Evolutionary conservation across 2,329 filamentous ascomycete genomes (phyloP).

Genomic region (Epicoccum nigrum): DNA sequence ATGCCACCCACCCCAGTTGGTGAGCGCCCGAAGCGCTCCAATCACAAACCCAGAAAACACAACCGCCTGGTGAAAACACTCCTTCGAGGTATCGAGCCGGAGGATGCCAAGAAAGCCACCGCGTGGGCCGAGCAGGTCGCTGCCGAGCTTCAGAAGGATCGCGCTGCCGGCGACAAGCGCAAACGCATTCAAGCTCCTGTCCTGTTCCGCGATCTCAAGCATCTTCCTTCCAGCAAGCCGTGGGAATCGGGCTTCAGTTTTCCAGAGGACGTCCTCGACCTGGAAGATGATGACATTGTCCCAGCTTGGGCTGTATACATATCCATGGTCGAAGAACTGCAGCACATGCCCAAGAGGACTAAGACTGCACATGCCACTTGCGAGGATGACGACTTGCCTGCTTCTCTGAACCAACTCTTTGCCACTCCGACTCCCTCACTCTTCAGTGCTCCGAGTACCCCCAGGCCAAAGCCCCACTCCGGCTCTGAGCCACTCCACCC

Average conservation of each 20-base stretch:
- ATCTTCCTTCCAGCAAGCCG: slow-evolving; percentile 38
- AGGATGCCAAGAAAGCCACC: slow-evolving; percentile 28
- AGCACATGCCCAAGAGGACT: slow-evolving; percentile 30
- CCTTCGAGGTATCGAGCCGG: slow-evolving; percentile 26
- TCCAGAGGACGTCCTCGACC: slow-evolving; percentile 32
- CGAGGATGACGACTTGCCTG: slow-evolving; percentile 24
- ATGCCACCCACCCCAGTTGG: slow-evolving; percentile 37
- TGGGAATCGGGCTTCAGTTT: slow-evolving; percentile 43
- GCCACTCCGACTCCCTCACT: slow-evolving; percentile 24
- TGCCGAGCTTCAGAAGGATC: slow-evolving; percentile 26
- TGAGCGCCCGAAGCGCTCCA: slow-evolving; percentile 28
- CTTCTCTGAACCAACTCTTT: slow-evolving; percentile 31
- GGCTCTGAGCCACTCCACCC: too few species aligned
- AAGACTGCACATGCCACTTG: slow-evolving; percentile 23
- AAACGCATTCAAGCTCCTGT: slow-evolving; percentile 35
- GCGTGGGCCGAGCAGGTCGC: slow-evolving; percentile 36
- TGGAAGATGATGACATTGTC: slow-evolving; percentile 35
- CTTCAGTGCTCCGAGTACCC: too few species aligned
- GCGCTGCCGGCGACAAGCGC: slow-evolving; percentile 36
- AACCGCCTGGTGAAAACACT: slow-evolving; percentile 26
- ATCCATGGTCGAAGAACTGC: slow-evolving; percentile 33
- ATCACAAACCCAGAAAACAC: slow-evolving; percentile 23
- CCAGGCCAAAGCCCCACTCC: too few species aligned
- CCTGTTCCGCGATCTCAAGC: slow-evolving; percentile 32
- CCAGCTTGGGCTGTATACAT: slow-evolving; percentile 41